These are phyloP conservation scores for Mortierella polycephala DNA, from an alignment of 371 early-diverging fungal species.

Conservation along the genomic window DNA sequence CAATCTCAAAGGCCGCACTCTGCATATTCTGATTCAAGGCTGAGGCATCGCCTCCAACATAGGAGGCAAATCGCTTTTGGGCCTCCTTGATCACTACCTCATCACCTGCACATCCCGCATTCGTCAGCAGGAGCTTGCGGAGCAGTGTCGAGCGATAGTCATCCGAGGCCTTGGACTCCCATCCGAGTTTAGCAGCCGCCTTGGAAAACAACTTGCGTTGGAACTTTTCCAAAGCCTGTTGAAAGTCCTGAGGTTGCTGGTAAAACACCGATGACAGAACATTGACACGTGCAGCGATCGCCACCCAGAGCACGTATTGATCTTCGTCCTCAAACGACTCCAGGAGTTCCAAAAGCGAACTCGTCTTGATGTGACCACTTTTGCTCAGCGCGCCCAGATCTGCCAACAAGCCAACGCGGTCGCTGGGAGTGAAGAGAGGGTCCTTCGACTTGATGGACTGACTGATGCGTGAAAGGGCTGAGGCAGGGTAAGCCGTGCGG, in stretches of 20 bases:
- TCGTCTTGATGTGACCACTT: constrained; percentile 67
- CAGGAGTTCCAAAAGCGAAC: constrained; percentile 69
- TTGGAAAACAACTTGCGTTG: constrained; percentile 64
- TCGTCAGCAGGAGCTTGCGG: constrained; percentile 59
- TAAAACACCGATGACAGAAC: constrained; percentile 60
- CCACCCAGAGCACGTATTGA: constrained; percentile 75
- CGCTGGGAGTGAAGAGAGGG: constrained; percentile 67
- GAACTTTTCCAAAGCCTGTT: constrained; percentile 57
- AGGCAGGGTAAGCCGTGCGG: constrained; percentile 76
- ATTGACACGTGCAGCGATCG: constrained; percentile 60
- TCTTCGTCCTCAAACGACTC: constrained; percentile 68
- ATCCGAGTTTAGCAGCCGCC: constrained; percentile 66
- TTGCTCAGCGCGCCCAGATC: constrained; percentile 70
- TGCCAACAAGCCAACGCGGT: constrained; percentile 77
- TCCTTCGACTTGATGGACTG: constrained; percentile 62
- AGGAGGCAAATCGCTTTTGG: constrained; percentile 67
- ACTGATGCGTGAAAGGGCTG: constrained; percentile 64
- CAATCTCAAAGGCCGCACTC: constrained; percentile 79
- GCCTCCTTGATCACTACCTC: constrained; percentile 63
- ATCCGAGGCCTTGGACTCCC: constrained; percentile 62
- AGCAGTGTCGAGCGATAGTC: constrained; percentile 58
- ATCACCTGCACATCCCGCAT: constrained; percentile 59
- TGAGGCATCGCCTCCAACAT: constrained; percentile 62
- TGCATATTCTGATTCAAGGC: constrained; percentile 89
- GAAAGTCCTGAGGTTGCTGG: constrained; percentile 60